Percentiles rank a stretch among this genome's conserved stretches.
Evolutionary conservation across 202 grass and related monocot genomes (phyloP).

Genomic region (Saccharum hybrid): DNA sequence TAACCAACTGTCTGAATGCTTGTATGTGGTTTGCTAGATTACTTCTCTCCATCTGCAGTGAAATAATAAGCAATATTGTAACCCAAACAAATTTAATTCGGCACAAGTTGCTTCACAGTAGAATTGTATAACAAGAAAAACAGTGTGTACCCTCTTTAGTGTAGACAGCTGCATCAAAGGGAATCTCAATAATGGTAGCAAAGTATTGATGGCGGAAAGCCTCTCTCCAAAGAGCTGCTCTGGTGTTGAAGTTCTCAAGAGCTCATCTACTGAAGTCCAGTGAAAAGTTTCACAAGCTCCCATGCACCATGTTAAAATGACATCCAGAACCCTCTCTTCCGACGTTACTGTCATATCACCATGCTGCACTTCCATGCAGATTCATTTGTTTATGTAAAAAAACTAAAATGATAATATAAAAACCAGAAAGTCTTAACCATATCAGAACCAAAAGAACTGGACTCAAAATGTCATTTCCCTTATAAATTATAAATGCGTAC

Average conservation of each 20-base stretch:
- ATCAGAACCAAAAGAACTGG: constrained; percentile 16
- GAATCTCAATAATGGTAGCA: constrained; percentile 85
- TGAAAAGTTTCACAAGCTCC: constrained; percentile 58
- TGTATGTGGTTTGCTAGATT: constrained; percentile 65
- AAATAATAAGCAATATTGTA: constrained; percentile 35
- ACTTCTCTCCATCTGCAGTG: constrained; percentile 76
- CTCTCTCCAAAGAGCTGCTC: constrained; percentile 79
- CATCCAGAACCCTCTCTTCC: constrained; percentile 93
- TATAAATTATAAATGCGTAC: not conserved
- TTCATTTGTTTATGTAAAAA: constrained; percentile 26
- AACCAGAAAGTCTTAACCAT: constrained; percentile 16
- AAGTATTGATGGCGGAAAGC: constrained; percentile 54
- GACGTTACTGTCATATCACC: constrained; percentile 93
- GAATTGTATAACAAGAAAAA: constrained; percentile 32
- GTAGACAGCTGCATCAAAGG: constrained; percentile 67
- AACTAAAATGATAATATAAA: constrained; percentile 23
- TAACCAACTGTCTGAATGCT: constrained; percentile 70
- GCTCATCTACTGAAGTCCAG: constrained; percentile 73
- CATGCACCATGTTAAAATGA: constrained; percentile 86
- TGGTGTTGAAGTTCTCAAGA: constrained; percentile 64
- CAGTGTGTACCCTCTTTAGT: constrained; percentile 60
- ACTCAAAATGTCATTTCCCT: not conserved
- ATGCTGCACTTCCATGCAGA: constrained; percentile 62
- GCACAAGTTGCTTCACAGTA: constrained; percentile 14
- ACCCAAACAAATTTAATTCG: constrained; percentile 8